Evolutionary conservation across 805 yeast species (phyloP), one percentile per base, ranked within the genome.

Genomic region (Maudiozyma pseudohumilis): DNA sequence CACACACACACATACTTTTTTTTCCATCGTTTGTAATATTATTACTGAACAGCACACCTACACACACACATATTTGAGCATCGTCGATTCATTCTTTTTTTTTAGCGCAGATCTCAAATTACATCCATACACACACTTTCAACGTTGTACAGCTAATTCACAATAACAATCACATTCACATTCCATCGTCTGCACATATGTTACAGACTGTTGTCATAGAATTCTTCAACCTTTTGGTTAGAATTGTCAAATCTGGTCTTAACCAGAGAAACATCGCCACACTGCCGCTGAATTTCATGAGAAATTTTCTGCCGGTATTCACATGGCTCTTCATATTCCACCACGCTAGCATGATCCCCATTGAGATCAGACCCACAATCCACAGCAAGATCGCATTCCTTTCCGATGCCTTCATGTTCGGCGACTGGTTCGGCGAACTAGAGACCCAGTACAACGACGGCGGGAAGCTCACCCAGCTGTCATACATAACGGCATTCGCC

Each of bases 341-440:
- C 52, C 67, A 75, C 48, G 82, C 83, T 1, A 75, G 75, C 2
- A 28, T 62, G 2, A 74, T 74, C 28, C 83, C 86, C 7, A 65
- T 60, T 20, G 58, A 57, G 5, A 63, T 68, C 45, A 61, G 84
- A 41, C 85, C 84, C 0, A 40, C 48, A 9, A 73, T 75, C 43
- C 68, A 69, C 48, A 74, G 72, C 32, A 62, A 68, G 63, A 35
- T 45, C 59, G 45, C 85, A 65, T 58, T 61, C 26, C 48, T 55
- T 25, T 38, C 49, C 13, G 59, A 56, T 36, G 40, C 45, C 17
- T 53, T 51, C 30, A 30, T 58, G 35, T 50, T 55, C 39, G 57
- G 63, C 20, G 64, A 57, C 39, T 45, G 40, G 27, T 56, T 53
- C 48, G 36, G 55, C 46, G 52, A 59, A 46, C 40, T 59, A 35